Percentiles rank a stretch among this genome's conserved stretches.
Conservation (phyloP, 2,329 filamentous ascomycete genomes). For the Colletotrichum lupini region DNA sequence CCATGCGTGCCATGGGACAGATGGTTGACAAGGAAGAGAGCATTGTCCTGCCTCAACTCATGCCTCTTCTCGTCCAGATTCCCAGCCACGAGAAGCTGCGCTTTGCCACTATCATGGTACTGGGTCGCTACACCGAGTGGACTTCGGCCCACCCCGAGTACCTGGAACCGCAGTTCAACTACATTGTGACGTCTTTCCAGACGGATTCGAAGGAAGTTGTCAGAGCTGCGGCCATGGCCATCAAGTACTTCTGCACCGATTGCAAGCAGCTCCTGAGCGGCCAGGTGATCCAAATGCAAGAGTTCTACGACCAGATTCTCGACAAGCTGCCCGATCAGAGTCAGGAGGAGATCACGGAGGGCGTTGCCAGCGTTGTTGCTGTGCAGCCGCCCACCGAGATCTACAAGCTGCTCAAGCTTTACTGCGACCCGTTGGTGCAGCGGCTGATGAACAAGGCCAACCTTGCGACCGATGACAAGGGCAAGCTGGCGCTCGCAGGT, state of each 20-base stretch:
- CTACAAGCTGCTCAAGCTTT: conserved; percentile 88
- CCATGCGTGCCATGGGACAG: conserved; percentile 93
- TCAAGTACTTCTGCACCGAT: conserved; percentile 97
- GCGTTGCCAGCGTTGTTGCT: conserved; percentile 90
- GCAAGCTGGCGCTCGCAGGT: conserved; percentile 88
- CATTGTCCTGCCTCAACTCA: conserved; percentile 88
- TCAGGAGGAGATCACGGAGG: conserved; percentile 96
- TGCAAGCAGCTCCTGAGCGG: conserved; percentile 87
- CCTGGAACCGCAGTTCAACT: conserved; percentile 91
- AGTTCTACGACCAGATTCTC: conserved; percentile 90
- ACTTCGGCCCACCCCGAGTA: conserved; percentile 94
- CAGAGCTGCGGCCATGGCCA: conserved; percentile 89
- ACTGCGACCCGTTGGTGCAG: conserved; percentile 90
- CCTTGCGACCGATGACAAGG: conserved; percentile 82
- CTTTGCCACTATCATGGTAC: conserved; percentile 97
- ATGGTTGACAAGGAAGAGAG: conserved; percentile 94
- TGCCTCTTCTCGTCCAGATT: conserved; percentile 93
- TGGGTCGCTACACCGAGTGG: conserved; percentile 98
- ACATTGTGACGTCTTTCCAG: conserved; percentile 93
- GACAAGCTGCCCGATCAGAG: conserved; percentile 87
- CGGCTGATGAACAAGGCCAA: conserved; percentile 90
- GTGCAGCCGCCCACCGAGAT: conserved; percentile 84
- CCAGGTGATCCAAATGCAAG: conserved; percentile 87
- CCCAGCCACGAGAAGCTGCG: conserved; percentile 97
- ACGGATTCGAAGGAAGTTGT: conserved; percentile 91